A percentile compares a stretch with the other conserved stretches of the same genome.
Evolutionary conservation across 768 basidiomycete species (phyloP).

Genomic region (Artomyces pyxidatus): DNA sequence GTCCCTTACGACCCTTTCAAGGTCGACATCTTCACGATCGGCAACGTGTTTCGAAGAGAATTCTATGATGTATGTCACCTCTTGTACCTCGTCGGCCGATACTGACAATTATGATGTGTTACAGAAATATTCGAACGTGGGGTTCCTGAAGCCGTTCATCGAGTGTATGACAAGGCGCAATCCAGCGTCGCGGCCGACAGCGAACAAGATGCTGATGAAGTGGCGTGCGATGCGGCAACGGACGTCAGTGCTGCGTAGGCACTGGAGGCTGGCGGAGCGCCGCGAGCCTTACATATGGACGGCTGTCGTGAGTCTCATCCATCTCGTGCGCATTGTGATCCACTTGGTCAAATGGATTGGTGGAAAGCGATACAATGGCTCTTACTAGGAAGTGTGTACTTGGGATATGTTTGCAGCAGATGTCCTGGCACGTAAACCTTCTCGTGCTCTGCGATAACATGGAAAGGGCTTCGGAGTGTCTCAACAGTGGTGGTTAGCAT

Average conservation of each 20-base stretch:
- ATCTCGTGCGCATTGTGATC: not conserved
- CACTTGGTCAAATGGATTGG: not conserved
- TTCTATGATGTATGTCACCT: conserved; percentile 7
- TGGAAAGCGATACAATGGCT: not conserved
- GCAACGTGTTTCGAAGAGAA: conserved; percentile 10
- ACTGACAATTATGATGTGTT: not conserved
- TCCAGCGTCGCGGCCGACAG: not conserved
- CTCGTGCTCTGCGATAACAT: no score
- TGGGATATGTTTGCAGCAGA: no score
- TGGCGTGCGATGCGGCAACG: not conserved
- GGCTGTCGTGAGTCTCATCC: not conserved
- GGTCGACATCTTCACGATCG: conserved; percentile 19
- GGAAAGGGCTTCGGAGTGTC: no score
- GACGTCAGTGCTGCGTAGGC: not conserved
- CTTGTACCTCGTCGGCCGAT: not conserved
- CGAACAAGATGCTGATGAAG: not conserved
- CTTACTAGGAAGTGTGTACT: no score
- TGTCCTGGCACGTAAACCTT: no score
- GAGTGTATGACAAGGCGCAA: not conserved
- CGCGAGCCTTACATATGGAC: not conserved
- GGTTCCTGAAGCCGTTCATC: not conserved
- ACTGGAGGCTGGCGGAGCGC: not conserved
- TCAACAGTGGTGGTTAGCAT: no score
- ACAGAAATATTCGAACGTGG: not conserved
- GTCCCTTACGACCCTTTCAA: conserved; percentile 21